These are phyloP conservation scores for Eremomyces bilateralis DNA, from an alignment of 495 filamentous ascomycete genomes.

Conservation along the genomic window DNA sequence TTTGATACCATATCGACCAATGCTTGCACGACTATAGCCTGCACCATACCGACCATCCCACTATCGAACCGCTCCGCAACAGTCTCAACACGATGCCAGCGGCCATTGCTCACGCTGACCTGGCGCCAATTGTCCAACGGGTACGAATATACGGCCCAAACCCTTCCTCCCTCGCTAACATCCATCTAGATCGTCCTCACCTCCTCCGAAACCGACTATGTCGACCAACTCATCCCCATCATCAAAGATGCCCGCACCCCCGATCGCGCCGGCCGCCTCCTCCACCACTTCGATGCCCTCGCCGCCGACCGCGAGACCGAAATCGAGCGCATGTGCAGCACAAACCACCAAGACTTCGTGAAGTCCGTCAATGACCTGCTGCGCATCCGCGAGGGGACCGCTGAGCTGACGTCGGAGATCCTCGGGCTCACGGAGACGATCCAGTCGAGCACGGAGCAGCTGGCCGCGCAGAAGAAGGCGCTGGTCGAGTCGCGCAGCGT, in stretches of 20 bases:
- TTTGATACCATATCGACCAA: too few species aligned
- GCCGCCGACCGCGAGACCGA: slow-evolving; percentile 70
- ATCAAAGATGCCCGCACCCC: slow-evolving; percentile 71
- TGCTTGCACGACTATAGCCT: too few species aligned
- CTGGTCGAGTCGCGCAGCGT: slow-evolving; percentile 79
- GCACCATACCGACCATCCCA: too few species aligned
- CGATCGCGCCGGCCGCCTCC: slow-evolving; percentile 48
- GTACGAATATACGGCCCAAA: too few species aligned
- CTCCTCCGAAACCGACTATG: slow-evolving; percentile 76
- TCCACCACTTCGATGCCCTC: slow-evolving; percentile 58
- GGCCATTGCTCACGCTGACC: too few species aligned
- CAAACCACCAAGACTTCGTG: slow-evolving; percentile 92
- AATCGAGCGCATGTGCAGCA: slow-evolving; percentile 86
- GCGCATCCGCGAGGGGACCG: slow-evolving; percentile 70
- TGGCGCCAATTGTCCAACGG: too few species aligned
- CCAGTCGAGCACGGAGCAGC: slow-evolving; percentile 80
- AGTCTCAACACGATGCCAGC: too few species aligned
- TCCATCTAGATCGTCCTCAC: slow-evolving; percentile 71
- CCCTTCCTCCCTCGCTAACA: too few species aligned
- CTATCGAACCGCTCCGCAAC: too few species aligned
- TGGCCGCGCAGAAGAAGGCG: slow-evolving; percentile 85
- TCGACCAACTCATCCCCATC: slow-evolving; percentile 82
- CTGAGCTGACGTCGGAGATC: slow-evolving; percentile 74
- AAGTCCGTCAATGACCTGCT: slow-evolving; percentile 81
- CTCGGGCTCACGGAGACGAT: slow-evolving; percentile 82